phyloP scores from a whole-genome alignment of 352 stramenopile genomes.

The Aphanomyces invadans region DNA sequence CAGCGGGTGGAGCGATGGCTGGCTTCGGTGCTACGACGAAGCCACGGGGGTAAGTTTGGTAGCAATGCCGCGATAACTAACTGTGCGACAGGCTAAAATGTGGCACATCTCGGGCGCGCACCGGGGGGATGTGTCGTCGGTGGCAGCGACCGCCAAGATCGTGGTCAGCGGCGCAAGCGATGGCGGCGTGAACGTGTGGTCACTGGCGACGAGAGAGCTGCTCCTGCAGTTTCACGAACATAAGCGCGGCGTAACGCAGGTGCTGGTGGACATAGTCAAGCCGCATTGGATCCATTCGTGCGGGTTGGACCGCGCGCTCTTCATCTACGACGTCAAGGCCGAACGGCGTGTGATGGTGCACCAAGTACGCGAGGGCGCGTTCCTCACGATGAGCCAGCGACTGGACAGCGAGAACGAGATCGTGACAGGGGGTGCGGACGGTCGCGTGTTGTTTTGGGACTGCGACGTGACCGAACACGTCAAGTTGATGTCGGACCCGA shows the following conservation, averaged over 20 bases:
- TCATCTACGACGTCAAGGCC: constrained; percentile 88
- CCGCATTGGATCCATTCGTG: constrained; percentile 84
- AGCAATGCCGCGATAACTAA: constrained; percentile 6
- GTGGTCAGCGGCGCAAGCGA: constrained; percentile 77
- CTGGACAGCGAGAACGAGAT: constrained; percentile 87
- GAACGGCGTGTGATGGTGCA: constrained; percentile 76
- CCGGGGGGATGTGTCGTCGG: constrained; percentile 68
- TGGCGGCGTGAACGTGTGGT: constrained; percentile 86
- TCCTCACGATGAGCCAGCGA: constrained; percentile 79
- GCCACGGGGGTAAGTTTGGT: constrained; percentile 29
- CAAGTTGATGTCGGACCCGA: constrained; percentile 37
- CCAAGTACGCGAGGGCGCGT: constrained; percentile 65
- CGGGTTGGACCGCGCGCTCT: constrained; percentile 74
- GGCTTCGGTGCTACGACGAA: constrained; percentile 54
- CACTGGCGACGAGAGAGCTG: constrained; percentile 68
- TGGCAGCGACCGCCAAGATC: constrained; percentile 55
- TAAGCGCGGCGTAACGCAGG: constrained; percentile 64
- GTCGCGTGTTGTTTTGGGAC: constrained; percentile 84
- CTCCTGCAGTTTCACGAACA: constrained; percentile 89
- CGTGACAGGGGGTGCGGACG: constrained; percentile 74
- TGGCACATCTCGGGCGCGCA: constrained; percentile 86
- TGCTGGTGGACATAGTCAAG: constrained; percentile 69
- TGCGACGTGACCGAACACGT: constrained; percentile 83
- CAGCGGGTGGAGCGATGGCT: constrained; percentile 67
- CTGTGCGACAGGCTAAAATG: constrained; percentile 31